Percentiles rank a stretch among this genome's conserved stretches.
phyloP scores from a whole-genome alignment of 352 stramenopile species.

The Pythium scleroteichum region DNA sequence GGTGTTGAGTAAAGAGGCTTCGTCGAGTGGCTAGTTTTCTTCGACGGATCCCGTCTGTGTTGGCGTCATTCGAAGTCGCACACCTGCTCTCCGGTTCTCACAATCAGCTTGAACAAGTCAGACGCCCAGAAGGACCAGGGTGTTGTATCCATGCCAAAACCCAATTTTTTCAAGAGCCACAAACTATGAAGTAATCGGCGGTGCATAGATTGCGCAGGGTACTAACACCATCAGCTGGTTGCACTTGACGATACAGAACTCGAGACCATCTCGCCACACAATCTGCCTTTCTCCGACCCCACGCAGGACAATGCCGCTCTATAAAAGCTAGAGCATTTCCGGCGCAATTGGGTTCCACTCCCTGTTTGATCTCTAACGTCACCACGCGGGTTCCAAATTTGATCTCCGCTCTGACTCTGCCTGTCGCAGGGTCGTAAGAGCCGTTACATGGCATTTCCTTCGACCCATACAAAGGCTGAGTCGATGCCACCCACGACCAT shows the following conservation, averaged over 20 bases:
- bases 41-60: too few species aligned
- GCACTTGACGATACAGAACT: neutral
- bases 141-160: conserved; percentile 4
- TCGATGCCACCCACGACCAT: neutral
- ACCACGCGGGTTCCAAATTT: neutral
- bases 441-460: conserved; percentile 6
- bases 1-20: too few species aligned
- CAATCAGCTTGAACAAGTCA: neutral
- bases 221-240: neutral
- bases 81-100: too few species aligned
- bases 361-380: too few species aligned
- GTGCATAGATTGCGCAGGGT: too few species aligned
- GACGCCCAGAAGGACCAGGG: neutral
- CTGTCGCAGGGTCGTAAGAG: conserved; percentile 9
- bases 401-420: neutral
- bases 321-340: too few species aligned
- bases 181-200: neutral
- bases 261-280: too few species aligned
- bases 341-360: too few species aligned
- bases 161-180: neutral
- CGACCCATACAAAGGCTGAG: conserved; percentile 11
- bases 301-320: neutral
- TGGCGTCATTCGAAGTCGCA: too few species aligned
- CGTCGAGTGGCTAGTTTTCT: too few species aligned
- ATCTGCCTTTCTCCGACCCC: neutral